Conservation (phyloP, 305 asterid species). For the Fraxinus ornus region DNA sequence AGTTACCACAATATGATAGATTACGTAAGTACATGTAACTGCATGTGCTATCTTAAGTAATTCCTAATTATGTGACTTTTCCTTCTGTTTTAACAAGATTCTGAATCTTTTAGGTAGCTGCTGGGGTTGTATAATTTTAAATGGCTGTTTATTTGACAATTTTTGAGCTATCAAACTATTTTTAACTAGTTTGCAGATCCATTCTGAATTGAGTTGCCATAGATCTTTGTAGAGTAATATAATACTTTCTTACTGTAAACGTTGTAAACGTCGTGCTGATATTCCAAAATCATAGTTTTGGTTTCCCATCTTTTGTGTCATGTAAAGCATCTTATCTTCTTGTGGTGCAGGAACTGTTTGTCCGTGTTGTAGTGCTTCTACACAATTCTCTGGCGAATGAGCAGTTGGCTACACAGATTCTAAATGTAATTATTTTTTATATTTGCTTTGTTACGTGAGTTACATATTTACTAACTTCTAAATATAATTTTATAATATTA, state of each 20-base stretch:
- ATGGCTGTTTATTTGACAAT: background rate
- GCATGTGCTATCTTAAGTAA: slow-evolving; percentile 5
- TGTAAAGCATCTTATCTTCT: slow-evolving; percentile 5
- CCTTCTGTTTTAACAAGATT: slow-evolving; percentile 3
- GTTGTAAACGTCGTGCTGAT: slow-evolving; percentile 76
- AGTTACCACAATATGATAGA: slow-evolving; percentile 70
- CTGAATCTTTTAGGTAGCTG: slow-evolving; percentile 16
- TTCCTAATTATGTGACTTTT: slow-evolving; percentile 10
- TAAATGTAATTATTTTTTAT: slow-evolving; percentile 51
- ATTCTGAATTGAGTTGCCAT: slow-evolving; percentile 86
- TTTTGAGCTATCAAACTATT: slow-evolving; percentile 14
- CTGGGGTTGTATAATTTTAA: slow-evolving; percentile 12
- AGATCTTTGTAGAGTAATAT: slow-evolving; percentile 58
- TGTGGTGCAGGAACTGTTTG: slow-evolving; percentile 73
- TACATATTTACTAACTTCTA: background rate
- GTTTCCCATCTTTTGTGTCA: slow-evolving; percentile 8
- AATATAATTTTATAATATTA: background rate
- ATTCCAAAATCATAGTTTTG: slow-evolving; percentile 89
- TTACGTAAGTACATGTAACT: slow-evolving; percentile 20
- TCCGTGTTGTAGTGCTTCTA: slow-evolving; percentile 92
- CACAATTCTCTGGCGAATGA: slow-evolving; percentile 96
- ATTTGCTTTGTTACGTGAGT: background rate
- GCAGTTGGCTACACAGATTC: slow-evolving; percentile 85
- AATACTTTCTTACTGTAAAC: slow-evolving; percentile 62
- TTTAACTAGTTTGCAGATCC: slow-evolving; percentile 82